phyloP scores from a whole-genome alignment of 2,329 filamentous ascomycete genomes.

The Colletotrichum echinochloae region DNA sequence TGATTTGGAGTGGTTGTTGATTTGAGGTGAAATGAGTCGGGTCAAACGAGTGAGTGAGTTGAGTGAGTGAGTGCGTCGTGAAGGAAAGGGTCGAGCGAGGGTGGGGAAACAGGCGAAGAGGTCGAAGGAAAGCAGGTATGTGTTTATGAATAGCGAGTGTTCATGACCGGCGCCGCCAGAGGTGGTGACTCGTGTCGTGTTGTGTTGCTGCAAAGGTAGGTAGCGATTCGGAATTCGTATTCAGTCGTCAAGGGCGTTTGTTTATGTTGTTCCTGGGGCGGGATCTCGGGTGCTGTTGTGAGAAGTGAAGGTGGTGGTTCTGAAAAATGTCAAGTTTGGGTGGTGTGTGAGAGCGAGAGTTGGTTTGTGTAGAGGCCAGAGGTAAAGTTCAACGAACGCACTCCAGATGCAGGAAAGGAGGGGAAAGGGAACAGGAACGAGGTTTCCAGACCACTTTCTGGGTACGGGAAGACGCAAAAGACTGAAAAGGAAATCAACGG shows the following conservation, averaged over 20 bases:
- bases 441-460: constrained; percentile 18
- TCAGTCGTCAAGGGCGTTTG: not conserved
- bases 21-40: not conserved
- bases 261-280: not conserved
- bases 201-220: not conserved
- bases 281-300: not conserved
- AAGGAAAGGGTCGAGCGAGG: not conserved
- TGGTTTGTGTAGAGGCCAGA: not conserved
- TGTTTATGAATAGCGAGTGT: constrained; percentile 24
- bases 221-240: not conserved
- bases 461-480: constrained; percentile 4
- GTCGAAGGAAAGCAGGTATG: not conserved
- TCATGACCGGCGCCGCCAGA: constrained; percentile 15
- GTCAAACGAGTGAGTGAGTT: constrained; percentile 18
- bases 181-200: not conserved
- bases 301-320: constrained; percentile 10
- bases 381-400: not conserved
- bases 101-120: not conserved
- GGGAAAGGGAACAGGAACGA: constrained; percentile 11
- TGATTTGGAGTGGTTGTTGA: not conserved
- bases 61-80: constrained; percentile 19
- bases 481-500: constrained; percentile 14
- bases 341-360: constrained; percentile 8
- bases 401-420: not conserved
- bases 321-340: not conserved